Evolutionary conservation across 2,329 filamentous ascomycete genomes (phyloP).

Genomic region (Xylaria sp.): DNA sequence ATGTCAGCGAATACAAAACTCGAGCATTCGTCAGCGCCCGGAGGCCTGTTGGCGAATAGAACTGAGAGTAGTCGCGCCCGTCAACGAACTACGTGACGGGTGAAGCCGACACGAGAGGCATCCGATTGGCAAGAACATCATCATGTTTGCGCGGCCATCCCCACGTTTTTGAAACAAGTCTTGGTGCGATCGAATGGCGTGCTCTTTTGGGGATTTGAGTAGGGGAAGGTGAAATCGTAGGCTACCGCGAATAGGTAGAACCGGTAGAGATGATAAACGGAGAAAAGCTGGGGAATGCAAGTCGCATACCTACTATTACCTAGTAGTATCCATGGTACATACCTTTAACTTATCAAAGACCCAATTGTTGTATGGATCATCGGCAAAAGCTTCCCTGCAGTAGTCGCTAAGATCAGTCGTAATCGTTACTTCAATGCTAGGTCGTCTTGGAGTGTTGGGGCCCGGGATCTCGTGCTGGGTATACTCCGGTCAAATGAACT

Average conservation of each 20-base stretch:
- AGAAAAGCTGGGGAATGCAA: neutral
- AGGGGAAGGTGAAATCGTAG: neutral
- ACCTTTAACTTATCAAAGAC: conserved; percentile 38
- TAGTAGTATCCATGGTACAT: too few relatives aligned
- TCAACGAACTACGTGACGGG: neutral
- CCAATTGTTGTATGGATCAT: conserved; percentile 40
- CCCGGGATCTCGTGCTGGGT: conserved; percentile 1
- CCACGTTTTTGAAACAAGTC: conserved; percentile 18
- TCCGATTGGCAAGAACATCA: neutral
- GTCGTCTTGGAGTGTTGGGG: conserved; percentile 12
- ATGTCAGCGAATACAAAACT: conserved; percentile 9
- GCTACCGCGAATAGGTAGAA: neutral
- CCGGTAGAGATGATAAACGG: neutral
- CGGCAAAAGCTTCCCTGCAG: conserved; percentile 37
- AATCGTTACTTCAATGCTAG: too few relatives aligned
- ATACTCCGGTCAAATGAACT: neutral
- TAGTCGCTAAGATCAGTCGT: neutral
- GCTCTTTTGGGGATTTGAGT: neutral
- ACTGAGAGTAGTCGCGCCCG: neutral
- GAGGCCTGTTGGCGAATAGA: neutral
- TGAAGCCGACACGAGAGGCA: neutral
- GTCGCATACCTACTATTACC: too few relatives aligned
- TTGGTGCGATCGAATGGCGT: neutral
- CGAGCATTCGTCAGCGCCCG: neutral
- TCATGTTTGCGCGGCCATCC: conserved; percentile 8